Percentiles rank a stretch among this genome's conserved stretches.
phyloP scores from a whole-genome alignment of 306 rosid genomes.

The Lathyrus oleraceus region DNA sequence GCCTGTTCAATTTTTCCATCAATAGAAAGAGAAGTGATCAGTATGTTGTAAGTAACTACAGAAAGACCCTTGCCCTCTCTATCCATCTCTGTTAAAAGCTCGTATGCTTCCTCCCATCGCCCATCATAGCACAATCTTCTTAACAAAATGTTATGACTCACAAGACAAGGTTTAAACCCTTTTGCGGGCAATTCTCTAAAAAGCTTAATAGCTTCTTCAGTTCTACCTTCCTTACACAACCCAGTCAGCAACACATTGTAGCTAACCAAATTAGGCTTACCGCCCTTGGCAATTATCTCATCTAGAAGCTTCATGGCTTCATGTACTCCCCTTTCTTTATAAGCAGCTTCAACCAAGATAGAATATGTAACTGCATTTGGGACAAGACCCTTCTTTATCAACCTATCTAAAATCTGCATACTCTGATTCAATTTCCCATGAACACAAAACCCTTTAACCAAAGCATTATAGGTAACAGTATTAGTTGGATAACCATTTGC shows the following conservation, averaged over 20 bases:
- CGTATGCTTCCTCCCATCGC: slow-evolving; percentile 85
- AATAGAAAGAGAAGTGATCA: slow-evolving; percentile 73
- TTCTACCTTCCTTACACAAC: slow-evolving; percentile 88
- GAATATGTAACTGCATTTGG: slow-evolving; percentile 83
- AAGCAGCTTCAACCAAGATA: slow-evolving; percentile 78
- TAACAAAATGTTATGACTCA: slow-evolving; percentile 81
- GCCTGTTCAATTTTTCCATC: slow-evolving; percentile 80
- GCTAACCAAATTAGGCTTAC: slow-evolving; percentile 78
- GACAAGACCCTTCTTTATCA: slow-evolving; percentile 70
- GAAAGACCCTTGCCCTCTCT: slow-evolving; percentile 63
- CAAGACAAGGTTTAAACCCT: slow-evolving; percentile 81
- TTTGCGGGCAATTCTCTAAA: slow-evolving; percentile 70
- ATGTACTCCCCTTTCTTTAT: slow-evolving; percentile 82
- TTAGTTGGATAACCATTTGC: slow-evolving; percentile 63
- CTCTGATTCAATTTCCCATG: slow-evolving; percentile 69
- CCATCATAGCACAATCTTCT: slow-evolving; percentile 71
- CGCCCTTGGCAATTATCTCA: slow-evolving; percentile 78
- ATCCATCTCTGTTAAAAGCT: slow-evolving; percentile 76
- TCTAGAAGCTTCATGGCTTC: slow-evolving; percentile 74
- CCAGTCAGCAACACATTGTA: slow-evolving; percentile 87
- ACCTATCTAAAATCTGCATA: slow-evolving; percentile 69
- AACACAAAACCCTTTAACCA: slow-evolving; percentile 77
- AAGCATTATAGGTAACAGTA: slow-evolving; percentile 69
- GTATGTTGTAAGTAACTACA: slow-evolving; percentile 68
- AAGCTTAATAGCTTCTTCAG: slow-evolving; percentile 70